Evolutionary conservation across 306 rosid species (phyloP), one percentile per base, ranked within the genome.

Genomic region (Cucumis sativus): DNA sequence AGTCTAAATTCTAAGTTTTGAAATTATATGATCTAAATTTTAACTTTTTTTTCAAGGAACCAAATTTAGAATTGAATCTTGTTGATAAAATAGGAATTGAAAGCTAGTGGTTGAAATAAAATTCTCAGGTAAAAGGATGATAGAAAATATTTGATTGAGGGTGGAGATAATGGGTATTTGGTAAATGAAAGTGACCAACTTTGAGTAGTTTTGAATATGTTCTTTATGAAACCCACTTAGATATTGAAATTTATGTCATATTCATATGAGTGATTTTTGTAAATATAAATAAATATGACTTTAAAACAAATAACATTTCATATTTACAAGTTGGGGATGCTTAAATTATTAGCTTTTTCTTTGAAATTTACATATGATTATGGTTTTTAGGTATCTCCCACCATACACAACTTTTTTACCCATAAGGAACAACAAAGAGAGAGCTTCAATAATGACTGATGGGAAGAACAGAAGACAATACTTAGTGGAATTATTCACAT

Each of bases 301-400:
- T 16, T 16, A 52, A 5, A 52, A 14, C 57, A 52, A 10, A 58
- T 23, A 58, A 58, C 10, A 8, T 58, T 58, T 58, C 33, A n/a
- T 58, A 58, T 58, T 2, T 58, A 9, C 33, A 58, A 58, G 62
- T 21, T 57, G 62, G 10, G 62, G 62, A 57, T 57, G 63, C 15
- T 59, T 33, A 33, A 33, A 2, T 33, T 28, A 33, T 33, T 33
- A 33, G 37, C 37, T 33, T 33, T 5, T 33, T 33, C 37, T 33
- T 33, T 33, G 37, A 33, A 33, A 33, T 33, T 33, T 33, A 33
- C 37, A 2, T 33, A 33, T 33, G 0, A 33, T 33, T 33, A 33
- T 33, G 37, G 3, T 33, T 33, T 43, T 20, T 70, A 90, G 96
- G 96, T 88, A 93, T 75, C 88, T 93, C 10, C 94, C 91, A 52